Evolutionary conservation across 257 asterid species (phyloP).

Genomic region (Ballota nigra): DNA sequence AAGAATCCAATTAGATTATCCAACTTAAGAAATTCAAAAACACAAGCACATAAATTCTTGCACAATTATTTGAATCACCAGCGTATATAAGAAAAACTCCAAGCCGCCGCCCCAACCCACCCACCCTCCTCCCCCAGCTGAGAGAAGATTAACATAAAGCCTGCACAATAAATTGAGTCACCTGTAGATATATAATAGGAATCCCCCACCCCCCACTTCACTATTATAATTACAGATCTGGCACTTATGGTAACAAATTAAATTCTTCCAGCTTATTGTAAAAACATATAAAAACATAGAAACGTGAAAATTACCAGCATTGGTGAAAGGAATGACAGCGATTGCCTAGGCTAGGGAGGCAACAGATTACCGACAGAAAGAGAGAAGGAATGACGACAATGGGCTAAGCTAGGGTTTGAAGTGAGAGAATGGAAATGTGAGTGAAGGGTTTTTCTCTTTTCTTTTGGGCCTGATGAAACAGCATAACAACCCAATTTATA

Average conservation of each 20-base stretch:
- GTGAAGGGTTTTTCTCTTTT: not conserved
- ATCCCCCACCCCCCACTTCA: not conserved
- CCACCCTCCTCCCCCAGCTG: too few relatives aligned
- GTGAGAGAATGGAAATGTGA: not conserved
- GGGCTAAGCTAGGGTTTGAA: not conserved
- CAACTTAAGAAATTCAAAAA: not conserved
- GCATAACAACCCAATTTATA: not conserved
- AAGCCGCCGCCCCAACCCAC: too few relatives aligned
- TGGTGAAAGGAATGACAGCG: not conserved
- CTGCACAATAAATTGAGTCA: not conserved
- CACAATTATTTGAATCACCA: too few relatives aligned
- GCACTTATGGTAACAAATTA: too few relatives aligned
- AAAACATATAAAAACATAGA: too few relatives aligned
- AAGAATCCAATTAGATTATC: too few relatives aligned
- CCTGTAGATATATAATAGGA: not conserved
- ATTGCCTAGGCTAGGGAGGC: not conserved
- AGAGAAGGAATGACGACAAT: not conserved
- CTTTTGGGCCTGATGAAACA: not conserved
- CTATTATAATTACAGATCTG: too few relatives aligned
- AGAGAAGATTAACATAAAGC: too few relatives aligned
- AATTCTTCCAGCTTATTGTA: too few relatives aligned
- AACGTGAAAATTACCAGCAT: not conserved
- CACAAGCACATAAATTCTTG: too few relatives aligned
- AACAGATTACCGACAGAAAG: not conserved
- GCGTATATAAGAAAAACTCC: too few relatives aligned